A percentile compares a stretch with the other conserved stretches of the same genome.
Evolutionary conservation across 129 eudicot genomes (phyloP).

Genomic region (Saussurea involucrata): DNA sequence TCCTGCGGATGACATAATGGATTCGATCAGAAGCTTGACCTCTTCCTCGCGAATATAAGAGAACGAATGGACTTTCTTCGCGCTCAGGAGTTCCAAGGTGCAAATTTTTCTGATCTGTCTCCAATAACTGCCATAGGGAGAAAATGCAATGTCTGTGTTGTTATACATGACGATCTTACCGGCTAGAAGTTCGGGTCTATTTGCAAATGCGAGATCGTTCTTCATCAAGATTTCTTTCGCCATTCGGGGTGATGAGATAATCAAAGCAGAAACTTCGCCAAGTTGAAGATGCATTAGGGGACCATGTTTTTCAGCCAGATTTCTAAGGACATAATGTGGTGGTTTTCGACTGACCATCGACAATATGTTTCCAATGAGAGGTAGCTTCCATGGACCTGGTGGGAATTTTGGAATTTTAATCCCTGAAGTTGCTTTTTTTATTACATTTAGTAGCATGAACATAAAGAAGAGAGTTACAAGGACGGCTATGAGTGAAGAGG

Average conservation of each 20-base stretch:
- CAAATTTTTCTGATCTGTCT: conserved; percentile 30
- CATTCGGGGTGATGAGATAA: neutral
- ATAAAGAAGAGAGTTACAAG: neutral
- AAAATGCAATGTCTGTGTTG: conserved; percentile 8
- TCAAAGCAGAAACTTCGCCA: conserved; percentile 20
- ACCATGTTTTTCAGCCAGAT: conserved; percentile 11
- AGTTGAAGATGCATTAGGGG: conserved; percentile 35
- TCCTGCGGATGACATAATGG: conserved; percentile 14
- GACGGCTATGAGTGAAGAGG: neutral
- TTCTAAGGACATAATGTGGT: neutral
- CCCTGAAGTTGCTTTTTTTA: conserved; percentile 1
- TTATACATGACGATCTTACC: conserved; percentile 5
- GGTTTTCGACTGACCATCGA: conserved; percentile 6
- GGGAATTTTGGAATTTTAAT: neutral
- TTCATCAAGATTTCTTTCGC: conserved; percentile 21
- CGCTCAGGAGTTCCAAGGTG: conserved; percentile 25
- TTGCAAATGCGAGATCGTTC: conserved; percentile 11
- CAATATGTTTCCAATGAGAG: conserved; percentile 19
- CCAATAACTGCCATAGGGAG: conserved; percentile 37
- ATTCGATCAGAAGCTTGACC: conserved; percentile 5
- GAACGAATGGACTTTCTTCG: conserved; percentile 24
- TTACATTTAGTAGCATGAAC: neutral
- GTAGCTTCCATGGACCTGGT: conserved; percentile 29
- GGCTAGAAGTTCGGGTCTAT: conserved; percentile 14
- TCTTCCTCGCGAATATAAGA: conserved; percentile 24